These are phyloP conservation scores for Leccinum subtestaceum DNA, from an alignment of 768 basidiomycete species.

Conservation along the genomic window DNA sequence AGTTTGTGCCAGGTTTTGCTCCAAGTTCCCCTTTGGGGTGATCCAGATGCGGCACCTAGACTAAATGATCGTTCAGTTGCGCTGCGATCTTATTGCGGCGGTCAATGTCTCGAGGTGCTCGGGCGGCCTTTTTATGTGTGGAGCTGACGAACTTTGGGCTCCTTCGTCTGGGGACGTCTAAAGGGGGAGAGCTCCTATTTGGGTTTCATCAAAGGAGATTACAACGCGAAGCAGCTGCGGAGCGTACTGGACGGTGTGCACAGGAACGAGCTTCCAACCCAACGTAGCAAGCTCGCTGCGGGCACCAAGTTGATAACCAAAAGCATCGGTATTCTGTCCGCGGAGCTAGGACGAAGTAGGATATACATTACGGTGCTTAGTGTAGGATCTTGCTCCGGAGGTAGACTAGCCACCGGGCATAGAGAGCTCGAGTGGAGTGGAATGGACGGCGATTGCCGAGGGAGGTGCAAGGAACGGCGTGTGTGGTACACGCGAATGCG, in stretches of 20 bases:
- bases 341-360: conserved; percentile 7
- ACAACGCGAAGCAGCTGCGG: neutral
- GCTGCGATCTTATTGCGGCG: neutral
- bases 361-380: neutral
- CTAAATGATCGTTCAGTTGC: neutral
- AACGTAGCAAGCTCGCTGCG: conserved; percentile 4
- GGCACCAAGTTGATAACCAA: neutral
- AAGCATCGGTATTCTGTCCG: conserved; percentile 11
- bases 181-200: neutral
- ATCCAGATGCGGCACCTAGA: neutral
- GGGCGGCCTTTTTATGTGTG: neutral
- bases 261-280: conserved; percentile 7
- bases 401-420: neutral
- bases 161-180: neutral
- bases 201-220: neutral
- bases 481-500: neutral
- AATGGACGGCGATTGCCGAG: conserved; percentile 18
- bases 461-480: neutral
- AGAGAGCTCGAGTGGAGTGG: conserved; percentile 1
- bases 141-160: neutral
- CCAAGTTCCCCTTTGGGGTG: neutral
- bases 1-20: neutral
- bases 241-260: neutral
- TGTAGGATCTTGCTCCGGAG: neutral
- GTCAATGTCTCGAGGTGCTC: neutral